A percentile compares a stretch with the other conserved stretches of the same genome.
phyloP scores from a whole-genome alignment of 2,329 filamentous ascomycete genomes.

The Calonectria multiphialidica region DNA sequence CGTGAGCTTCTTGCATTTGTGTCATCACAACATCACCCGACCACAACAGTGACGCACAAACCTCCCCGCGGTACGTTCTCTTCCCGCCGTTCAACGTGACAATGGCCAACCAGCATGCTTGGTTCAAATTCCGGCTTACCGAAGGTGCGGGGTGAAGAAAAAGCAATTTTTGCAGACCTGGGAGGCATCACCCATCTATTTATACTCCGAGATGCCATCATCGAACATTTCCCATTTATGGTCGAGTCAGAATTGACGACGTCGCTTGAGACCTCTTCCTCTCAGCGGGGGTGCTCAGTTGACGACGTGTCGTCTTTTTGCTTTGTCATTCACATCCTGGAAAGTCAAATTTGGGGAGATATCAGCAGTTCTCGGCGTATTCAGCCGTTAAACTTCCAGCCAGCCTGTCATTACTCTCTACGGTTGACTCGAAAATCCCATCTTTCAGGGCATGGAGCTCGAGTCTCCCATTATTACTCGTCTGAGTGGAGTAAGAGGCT shows the following conservation, averaged over 20 bases:
- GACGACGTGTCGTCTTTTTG: background rate
- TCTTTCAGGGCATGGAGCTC: background rate
- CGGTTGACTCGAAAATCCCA: background rate
- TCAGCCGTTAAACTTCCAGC: background rate
- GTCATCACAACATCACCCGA: no score
- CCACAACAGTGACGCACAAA: no score
- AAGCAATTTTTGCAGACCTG: no score
- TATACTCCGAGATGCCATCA: no score
- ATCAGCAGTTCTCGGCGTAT: no score
- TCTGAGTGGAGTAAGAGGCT: background rate
- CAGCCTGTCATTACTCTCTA: background rate
- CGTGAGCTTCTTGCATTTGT: no score
- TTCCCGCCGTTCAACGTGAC: background rate
- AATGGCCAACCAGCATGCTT: background rate
- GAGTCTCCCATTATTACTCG: background rate
- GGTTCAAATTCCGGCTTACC: background rate
- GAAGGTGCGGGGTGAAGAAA: no score
- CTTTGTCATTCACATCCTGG: no score
- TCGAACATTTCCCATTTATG: background rate
- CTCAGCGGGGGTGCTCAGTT: background rate
- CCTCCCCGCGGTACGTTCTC: no score
- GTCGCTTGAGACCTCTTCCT: background rate
- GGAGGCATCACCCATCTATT: no score
- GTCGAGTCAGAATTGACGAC: background rate
- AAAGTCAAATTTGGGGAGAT: no score